These are phyloP conservation scores for Alternaria metachromatica DNA, from an alignment of 2,329 filamentous ascomycete species.

Conservation along the genomic window DNA sequence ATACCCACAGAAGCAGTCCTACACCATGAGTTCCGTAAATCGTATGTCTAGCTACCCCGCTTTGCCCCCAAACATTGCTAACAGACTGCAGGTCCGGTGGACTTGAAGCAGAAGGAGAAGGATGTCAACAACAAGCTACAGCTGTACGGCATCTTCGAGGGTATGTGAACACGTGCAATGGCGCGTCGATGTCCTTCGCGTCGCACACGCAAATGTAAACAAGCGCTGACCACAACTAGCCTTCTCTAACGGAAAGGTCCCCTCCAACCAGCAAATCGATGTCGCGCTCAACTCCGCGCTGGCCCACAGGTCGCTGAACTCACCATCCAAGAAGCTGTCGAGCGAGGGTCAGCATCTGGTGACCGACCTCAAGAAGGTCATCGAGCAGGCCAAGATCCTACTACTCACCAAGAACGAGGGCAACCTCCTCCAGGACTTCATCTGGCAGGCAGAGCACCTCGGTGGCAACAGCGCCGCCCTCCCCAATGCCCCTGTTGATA, in stretches of 20 bases:
- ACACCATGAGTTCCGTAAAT: slow-evolving; percentile 39
- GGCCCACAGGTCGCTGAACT: slow-evolving; percentile 70
- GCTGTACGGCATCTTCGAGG: slow-evolving; percentile 84
- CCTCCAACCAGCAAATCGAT: slow-evolving; percentile 96
- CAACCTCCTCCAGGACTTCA: slow-evolving; percentile 93
- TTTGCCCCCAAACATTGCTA: slow-evolving; percentile 63
- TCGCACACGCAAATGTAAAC: background rate
- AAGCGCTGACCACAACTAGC: slow-evolving; percentile 57
- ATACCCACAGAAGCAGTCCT: slow-evolving; percentile 30
- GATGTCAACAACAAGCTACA: slow-evolving; percentile 94
- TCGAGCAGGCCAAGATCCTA: slow-evolving; percentile 83
- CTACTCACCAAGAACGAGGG: slow-evolving; percentile 94
- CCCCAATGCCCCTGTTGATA: slow-evolving; percentile 73
- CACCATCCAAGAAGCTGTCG: slow-evolving; percentile 79
- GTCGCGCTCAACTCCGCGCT: slow-evolving; percentile 90
- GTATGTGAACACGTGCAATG: slow-evolving; percentile 49
- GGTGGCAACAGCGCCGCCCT: slow-evolving; percentile 66
- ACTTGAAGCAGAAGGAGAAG: slow-evolving; percentile 77
- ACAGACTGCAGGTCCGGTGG: slow-evolving; percentile 62
- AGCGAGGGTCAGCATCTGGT: slow-evolving; percentile 81
- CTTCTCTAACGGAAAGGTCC: slow-evolving; percentile 87
- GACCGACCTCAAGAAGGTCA: slow-evolving; percentile 76
- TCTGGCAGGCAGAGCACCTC: slow-evolving; percentile 88
- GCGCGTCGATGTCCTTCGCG: background rate
- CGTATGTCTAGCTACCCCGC: slow-evolving; percentile 22